A percentile compares a stretch with the other conserved stretches of the same genome.
These are phyloP conservation scores for Ceratocystis lukuohia DNA, from an alignment of 2,329 filamentous ascomycete genomes.

Conservation along the genomic window DNA sequence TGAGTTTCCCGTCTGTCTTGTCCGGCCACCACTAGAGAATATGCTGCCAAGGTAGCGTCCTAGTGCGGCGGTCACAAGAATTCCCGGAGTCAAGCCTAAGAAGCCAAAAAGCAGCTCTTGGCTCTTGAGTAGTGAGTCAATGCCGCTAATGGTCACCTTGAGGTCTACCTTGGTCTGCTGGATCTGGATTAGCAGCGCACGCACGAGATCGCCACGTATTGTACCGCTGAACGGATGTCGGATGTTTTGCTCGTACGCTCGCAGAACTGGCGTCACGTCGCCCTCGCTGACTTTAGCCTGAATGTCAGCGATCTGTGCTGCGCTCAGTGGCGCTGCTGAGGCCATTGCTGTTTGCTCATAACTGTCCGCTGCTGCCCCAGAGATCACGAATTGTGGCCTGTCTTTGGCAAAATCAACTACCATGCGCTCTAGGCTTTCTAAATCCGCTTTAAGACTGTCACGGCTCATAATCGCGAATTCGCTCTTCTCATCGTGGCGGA, in stretches of 20 bases:
- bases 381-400: constrained; percentile 48
- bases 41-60: constrained; percentile 56
- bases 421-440: constrained; percentile 90
- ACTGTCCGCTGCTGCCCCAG: constrained; percentile 27
- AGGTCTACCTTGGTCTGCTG: constrained; percentile 99
- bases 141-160: constrained; percentile 89
- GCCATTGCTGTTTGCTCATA: constrained; percentile 20
- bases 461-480: constrained; percentile 96
- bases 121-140: constrained; percentile 85
- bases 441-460: constrained; percentile 77
- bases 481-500: constrained; percentile 80
- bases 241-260: constrained; percentile 81
- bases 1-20: constrained; percentile 47
- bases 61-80: constrained; percentile 70
- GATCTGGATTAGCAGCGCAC: constrained; percentile 85
- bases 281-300: constrained; percentile 73
- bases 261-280: constrained; percentile 81
- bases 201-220: constrained; percentile 71
- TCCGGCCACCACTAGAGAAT: constrained; percentile 51
- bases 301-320: constrained; percentile 60
- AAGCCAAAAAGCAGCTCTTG: constrained; percentile 98
- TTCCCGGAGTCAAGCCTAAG: constrained; percentile 79
- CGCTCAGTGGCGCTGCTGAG: constrained; percentile 45
- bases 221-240: constrained; percentile 70
- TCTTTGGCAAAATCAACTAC: constrained; percentile 90